Conservation (phyloP, 148 eudicot species). For the Limonium bicolor region DNA sequence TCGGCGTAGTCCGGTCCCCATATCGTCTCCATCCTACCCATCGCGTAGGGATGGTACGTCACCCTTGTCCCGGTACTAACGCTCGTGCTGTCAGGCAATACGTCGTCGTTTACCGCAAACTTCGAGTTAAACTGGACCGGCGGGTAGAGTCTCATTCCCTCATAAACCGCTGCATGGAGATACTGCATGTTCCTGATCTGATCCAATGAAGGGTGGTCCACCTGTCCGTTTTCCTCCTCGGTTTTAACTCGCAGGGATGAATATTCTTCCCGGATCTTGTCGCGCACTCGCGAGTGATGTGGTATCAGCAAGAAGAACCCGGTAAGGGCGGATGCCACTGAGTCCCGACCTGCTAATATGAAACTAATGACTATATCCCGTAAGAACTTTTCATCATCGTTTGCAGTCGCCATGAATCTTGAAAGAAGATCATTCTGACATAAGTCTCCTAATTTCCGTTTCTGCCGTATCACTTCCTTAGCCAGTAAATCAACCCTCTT, state of each 20-base stretch:
- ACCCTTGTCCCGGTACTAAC: constrained; percentile 50
- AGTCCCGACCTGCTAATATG: constrained; percentile 52
- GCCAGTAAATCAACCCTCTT: constrained; percentile 26
- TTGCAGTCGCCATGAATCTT: constrained; percentile 27
- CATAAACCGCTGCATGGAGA: constrained; percentile 43
- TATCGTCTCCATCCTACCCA: constrained; percentile 58
- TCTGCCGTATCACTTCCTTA: constrained; percentile 30
- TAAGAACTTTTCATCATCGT: constrained; percentile 17
- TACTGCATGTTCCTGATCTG: constrained; percentile 32
- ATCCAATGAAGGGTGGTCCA: constrained; percentile 5
- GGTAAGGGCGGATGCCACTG: constrained; percentile 39
- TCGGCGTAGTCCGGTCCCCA: constrained; percentile 57
- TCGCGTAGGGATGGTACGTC: constrained; percentile 63
- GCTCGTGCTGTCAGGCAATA: constrained; percentile 26
- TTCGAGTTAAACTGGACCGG: constrained; percentile 72
- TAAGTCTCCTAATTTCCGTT: constrained; percentile 19
- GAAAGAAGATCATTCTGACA: constrained; percentile 30
- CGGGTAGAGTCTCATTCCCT: constrained; percentile 60
- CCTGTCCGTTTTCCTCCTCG: not conserved
- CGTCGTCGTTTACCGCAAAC: constrained; percentile 35
- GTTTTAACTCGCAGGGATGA: constrained; percentile 21
- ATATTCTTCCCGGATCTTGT: constrained; percentile 21
- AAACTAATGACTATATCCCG: constrained; percentile 53
- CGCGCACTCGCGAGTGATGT: constrained; percentile 18
- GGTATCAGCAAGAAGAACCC: constrained; percentile 31